phyloP scores from a whole-genome alignment of 2,329 filamentous ascomycete species.

The Zasmidium citrigriseum region DNA sequence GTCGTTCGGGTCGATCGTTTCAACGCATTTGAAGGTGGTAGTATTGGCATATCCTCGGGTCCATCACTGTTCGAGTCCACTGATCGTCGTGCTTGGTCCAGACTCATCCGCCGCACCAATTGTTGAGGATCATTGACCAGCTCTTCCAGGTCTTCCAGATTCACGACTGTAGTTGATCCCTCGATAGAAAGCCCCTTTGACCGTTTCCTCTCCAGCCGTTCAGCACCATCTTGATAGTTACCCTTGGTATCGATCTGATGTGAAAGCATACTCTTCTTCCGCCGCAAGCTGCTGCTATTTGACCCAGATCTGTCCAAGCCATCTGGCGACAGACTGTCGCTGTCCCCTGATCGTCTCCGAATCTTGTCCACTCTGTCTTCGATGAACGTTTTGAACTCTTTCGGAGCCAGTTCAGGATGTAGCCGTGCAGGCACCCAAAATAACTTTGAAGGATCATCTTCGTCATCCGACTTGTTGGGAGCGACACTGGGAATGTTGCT shows the following conservation, averaged over 20 bases:
- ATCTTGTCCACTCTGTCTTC: constrained; percentile 92
- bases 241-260: constrained; percentile 79
- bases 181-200: constrained; percentile 53
- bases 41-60: constrained; percentile 72
- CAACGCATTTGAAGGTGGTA: constrained; percentile 74
- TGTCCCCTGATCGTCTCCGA: constrained; percentile 73
- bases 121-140: constrained; percentile 78
- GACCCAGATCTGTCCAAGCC: constrained; percentile 57
- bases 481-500: constrained; percentile 66
- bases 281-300: constrained; percentile 64
- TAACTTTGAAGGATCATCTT: constrained; percentile 82
- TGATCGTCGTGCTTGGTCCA: constrained; percentile 42
- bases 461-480: constrained; percentile 70
- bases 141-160: constrained; percentile 70
- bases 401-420: constrained; percentile 91
- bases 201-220: constrained; percentile 72
- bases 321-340: constrained; percentile 63
- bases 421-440: constrained; percentile 96
- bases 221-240: constrained; percentile 80
- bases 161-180: constrained; percentile 60
- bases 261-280: constrained; percentile 96
- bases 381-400: constrained; percentile 94
- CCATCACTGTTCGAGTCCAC: constrained; percentile 38
- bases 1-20: constrained; percentile 89
- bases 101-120: constrained; percentile 70